Percentiles rank a stretch among this genome's conserved stretches.
phyloP scores from a whole-genome alignment of 2,329 filamentous ascomycete genomes.

The Verticillium nonalfalfae region DNA sequence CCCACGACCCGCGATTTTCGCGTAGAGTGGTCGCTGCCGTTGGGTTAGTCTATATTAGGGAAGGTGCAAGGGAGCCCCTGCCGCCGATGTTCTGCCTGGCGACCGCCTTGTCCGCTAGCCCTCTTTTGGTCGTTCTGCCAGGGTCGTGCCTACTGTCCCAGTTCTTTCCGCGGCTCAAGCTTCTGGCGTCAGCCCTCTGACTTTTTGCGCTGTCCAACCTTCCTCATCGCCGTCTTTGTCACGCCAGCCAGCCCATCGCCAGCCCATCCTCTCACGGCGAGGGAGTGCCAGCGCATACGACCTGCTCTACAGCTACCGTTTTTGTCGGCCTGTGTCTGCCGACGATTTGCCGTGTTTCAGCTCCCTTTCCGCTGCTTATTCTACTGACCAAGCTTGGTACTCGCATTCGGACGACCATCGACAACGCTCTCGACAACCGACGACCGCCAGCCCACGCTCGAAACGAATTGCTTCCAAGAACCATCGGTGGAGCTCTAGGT shows the following conservation, averaged over 20 bases:
- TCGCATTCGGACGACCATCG: neutral
- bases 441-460: neutral
- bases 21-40: slow-evolving; percentile 10
- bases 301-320: neutral
- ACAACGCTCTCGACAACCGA: neutral
- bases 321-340: neutral
- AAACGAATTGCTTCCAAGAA: neutral
- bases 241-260: neutral
- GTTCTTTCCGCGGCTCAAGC: neutral
- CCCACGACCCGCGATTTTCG: slow-evolving; percentile 11
- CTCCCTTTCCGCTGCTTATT: neutral
- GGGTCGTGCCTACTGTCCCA: neutral
- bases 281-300: neutral
- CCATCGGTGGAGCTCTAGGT: neutral
- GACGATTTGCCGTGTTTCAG: neutral
- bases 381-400: neutral
- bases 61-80: neutral
- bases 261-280: neutral
- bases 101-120: neutral
- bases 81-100: neutral
- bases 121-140: neutral
- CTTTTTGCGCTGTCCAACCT: neutral
- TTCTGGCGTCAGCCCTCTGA: neutral
- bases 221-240: neutral
- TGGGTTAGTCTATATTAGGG: neutral